A percentile compares a stretch with the other conserved stretches of the same genome.
Conservation (phyloP, 2,329 filamentous ascomycete genomes). For the Pseudocercospora macadamiae region DNA sequence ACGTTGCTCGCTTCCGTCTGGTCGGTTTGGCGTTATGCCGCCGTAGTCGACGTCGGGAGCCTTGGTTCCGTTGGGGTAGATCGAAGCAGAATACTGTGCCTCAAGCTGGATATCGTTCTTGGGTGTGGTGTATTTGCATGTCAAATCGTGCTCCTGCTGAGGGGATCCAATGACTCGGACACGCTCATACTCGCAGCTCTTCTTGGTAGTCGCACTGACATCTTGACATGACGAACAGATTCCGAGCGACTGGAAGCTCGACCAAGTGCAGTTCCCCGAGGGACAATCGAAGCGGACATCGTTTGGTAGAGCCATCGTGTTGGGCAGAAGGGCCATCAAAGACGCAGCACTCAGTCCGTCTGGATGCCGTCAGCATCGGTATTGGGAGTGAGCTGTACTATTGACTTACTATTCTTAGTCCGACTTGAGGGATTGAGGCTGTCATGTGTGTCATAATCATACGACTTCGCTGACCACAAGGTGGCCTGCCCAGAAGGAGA, state of each 20-base stretch:
- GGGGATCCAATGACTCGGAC: not conserved
- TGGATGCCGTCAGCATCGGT: not conserved
- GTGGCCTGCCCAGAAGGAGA: not conserved
- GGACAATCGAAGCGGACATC: not conserved
- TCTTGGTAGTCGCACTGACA: not conserved
- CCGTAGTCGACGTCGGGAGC: not conserved
- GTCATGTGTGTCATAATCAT: not conserved
- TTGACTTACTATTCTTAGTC: not conserved
- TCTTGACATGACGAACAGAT: not conserved
- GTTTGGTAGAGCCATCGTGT: not conserved
- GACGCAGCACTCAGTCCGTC: slow-evolving; percentile 1
- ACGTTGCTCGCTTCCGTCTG: slow-evolving; percentile 3
- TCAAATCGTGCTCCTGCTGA: not conserved
- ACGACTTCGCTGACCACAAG: not conserved
- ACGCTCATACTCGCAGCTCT: not conserved
- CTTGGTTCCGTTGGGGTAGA: not conserved
- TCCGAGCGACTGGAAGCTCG: not conserved
- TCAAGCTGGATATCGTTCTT: not conserved
- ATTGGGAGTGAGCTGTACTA: not conserved
- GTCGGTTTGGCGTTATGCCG: not conserved
- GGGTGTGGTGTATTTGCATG: not conserved
- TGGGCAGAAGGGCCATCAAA: not conserved
- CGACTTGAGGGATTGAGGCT: not conserved
- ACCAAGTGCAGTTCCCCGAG: slow-evolving; percentile 5
- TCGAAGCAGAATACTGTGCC: not conserved